Base-by-base conservation (phyloP, 1,139 yeast species). In the Hansenula lynferdii region DNA sequence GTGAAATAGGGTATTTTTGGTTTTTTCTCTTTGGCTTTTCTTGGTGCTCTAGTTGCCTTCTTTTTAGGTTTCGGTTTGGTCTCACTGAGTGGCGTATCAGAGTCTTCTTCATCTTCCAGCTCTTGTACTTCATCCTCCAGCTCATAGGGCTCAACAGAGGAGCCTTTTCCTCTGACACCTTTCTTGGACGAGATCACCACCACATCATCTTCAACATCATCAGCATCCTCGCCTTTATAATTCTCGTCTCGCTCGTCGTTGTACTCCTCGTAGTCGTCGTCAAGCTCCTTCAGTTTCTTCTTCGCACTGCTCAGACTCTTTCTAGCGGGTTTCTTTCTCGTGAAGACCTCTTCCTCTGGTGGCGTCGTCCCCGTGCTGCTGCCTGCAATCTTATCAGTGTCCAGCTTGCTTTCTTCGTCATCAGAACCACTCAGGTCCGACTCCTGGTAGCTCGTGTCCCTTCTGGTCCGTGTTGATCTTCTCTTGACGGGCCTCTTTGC, bases 1-100 rank as follows among this genome's bases (percentile, higher is more conserved):
- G 81, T 77, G 59, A 74, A 82, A 31, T 81, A 80, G 0, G 90
- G 79, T 4, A 82, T 64, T 54, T 81, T 82, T 3, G 80, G 80
- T 47, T 75, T 73, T 57, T 65, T 69, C 46, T 38, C 56, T 45
- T 44, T 49, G 48, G 44, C 55, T 43, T 47, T 60, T 49, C 47
- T 43, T 41, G 43, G 51, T 29, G 39, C 48, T 31, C 45, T 49
- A 39, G 54, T 36, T 23, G 21, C 20, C 8, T 27, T 17, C 29
- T 27, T 27, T 27, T 16, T 10, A 10, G 47, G 44, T 23, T 16
- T 10, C 4, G 47, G 44, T 23, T 45, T 42, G 3, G 48, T 43
- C 9, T 47, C 49, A 32, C 49, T 53, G n/a, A 48, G n/a, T 3
- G 55, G 53, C 1, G 41, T 35, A 34, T 44, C 58, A 8, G 51